These are phyloP conservation scores for Ceratobasidium papillatum DNA, from an alignment of 1,284 basidiomycete genomes.

Conservation along the genomic window DNA sequence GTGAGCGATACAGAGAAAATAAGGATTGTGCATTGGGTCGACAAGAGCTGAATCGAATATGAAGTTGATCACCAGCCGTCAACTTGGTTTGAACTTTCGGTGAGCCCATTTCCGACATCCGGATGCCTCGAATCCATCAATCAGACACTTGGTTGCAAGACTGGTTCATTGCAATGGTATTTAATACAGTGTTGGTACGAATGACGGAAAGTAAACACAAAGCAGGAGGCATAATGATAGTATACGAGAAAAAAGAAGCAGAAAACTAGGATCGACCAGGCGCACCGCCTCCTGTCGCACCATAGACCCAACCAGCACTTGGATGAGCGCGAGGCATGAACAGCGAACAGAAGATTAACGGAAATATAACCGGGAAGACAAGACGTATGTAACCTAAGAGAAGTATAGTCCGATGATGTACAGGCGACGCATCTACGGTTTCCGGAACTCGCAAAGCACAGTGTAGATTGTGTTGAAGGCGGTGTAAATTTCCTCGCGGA, in stretches of 20 bases:
- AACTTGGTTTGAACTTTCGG: no score
- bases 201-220: not conserved
- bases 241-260: slow-evolving; percentile 26
- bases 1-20: no score
- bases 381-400: slow-evolving; percentile 20
- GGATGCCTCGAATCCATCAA: no score
- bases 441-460: slow-evolving; percentile 89
- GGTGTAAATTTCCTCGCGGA: slow-evolving; percentile 98
- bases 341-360: not conserved
- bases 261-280: slow-evolving; percentile 24
- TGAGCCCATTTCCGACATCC: no score
- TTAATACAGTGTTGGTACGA: slow-evolving; percentile 36
- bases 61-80: no score
- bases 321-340: not conserved
- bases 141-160: slow-evolving; percentile 22
- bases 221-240: slow-evolving; percentile 36
- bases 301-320: slow-evolving; percentile 33
- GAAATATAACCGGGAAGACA: not conserved
- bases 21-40: no score
- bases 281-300: not conserved
- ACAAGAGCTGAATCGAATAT: no score
- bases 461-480: slow-evolving; percentile 99
- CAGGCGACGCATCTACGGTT: slow-evolving; percentile 61
- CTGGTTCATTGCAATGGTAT: slow-evolving; percentile 37
- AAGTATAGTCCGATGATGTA: slow-evolving; percentile 10